Conservation (phyloP, 2,329 filamentous ascomycete genomes). For the Aspergillus sp. region DNA sequence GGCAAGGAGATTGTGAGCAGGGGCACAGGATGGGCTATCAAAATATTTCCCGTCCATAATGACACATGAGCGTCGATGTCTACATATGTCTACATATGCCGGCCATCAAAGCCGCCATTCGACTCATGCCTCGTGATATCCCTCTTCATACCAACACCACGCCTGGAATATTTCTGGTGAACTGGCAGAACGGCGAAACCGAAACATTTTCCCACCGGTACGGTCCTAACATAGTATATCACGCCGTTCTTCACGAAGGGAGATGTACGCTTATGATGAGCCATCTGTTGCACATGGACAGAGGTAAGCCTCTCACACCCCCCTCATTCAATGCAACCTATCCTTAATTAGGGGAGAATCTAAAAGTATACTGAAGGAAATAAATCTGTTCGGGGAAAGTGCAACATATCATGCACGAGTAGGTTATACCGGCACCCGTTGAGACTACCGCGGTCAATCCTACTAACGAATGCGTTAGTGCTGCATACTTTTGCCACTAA, state of each 20-base stretch:
- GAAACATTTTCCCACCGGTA: conserved; percentile 1
- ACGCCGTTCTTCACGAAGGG: conserved; percentile 3
- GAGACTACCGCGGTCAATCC: no score
- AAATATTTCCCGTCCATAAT: neutral
- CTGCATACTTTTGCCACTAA: no score
- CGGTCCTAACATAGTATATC: conserved; percentile 1
- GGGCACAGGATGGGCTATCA: conserved; percentile 2
- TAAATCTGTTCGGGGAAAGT: no score
- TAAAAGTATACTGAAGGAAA: no score
- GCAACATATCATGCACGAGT: no score
- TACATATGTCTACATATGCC: neutral
- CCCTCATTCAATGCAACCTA: no score
- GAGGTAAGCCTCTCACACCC: neutral
- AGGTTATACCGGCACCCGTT: no score
- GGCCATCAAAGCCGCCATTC: neutral
- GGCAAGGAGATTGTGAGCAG: no score
- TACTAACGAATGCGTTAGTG: no score
- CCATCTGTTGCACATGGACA: neutral
- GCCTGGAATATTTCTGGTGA: neutral
- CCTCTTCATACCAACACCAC: neutral
- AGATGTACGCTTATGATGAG: neutral
- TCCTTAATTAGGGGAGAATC: no score
- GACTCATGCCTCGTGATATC: conserved; percentile 3
- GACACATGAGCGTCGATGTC: conserved; percentile 5
- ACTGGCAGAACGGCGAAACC: neutral